Base-by-base conservation (phyloP, 1,284 basidiomycete species). In the Gymnopus androsaceus region DNA sequence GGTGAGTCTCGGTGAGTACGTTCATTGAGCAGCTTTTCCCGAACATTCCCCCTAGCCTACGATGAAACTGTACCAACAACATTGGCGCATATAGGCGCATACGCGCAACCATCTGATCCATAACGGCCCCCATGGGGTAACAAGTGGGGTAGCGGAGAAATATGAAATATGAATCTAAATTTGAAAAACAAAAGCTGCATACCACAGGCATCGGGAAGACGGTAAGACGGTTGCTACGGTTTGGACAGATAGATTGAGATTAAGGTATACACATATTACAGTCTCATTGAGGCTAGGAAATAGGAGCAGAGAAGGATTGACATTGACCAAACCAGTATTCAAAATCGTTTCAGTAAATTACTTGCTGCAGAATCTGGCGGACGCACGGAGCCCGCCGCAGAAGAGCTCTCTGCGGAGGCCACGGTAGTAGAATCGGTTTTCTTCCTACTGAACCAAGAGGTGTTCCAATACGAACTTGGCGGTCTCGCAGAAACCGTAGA, bases 381-480 rank as follows among this genome's bases (percentile, higher is more conserved):
- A 28, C 65, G 67, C 21, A 62, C 58, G 4, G 61, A 17, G 31
- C 44, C 54, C 58, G 46, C 57, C 50, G 62, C 65, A 12, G 64
- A 57, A 25, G 62, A 49, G 4, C 46, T 49, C 40, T 66, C 67
- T 28, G 59, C 55, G 30, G 65, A 55, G n/a, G 66, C 51, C 41
- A 65, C 33, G 41, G 55, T 61, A 27, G 48, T 33, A 15, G 44
- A 25, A n/a, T 60, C 59, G 9, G 50, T 27, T 66, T 78, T 83
- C 66, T 75, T 79, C 51, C 81, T 75, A 34, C 82, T 81, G 64
- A 88, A 64, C 77, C 85, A 17, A 84, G 84, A 9, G 88, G 69
- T 6, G 85, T 78, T 38, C 79, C 79, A 17, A 72, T 73, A 72
- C 23, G 72, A 72, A 38, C 71, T 36, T 14, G 70, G 62, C 8